Base-by-base conservation (phyloP, 768 basidiomycete genomes). In the Tylopilus rubrobrunneus region DNA sequence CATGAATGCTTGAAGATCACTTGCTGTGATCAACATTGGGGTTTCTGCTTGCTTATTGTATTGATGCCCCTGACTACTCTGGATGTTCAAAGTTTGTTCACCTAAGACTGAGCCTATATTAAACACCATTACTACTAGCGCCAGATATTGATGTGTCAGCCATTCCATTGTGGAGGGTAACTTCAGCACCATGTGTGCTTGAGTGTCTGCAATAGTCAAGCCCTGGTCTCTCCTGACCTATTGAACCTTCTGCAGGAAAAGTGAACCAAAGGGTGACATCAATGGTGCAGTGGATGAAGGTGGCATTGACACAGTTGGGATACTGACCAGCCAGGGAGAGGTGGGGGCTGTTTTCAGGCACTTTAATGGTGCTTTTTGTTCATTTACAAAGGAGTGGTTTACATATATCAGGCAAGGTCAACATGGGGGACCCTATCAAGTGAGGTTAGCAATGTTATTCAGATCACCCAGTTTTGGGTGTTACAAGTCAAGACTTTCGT, bases 151-250 rank as follows among this genome's bases (percentile, higher is more conserved):
- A 83, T 44, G 89, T 79, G 67, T 89, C 84, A 31, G 88, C 83
- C 7, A 84, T 86, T 53, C 86, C 86, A 45, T 84, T 85, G 53
- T 88, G 86, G 34, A 89, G 77, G 10, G 84, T 83, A 45, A 88
- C 78, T 55, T 87, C 84, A 41, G 85, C 72, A 53, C 73, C 71
- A 56, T 79, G 80, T 43, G 75, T 67, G 63, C 71, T 73, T 25
- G 80, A 74, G 57, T 79, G 77, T 55, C 84, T 80, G 61, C 85
- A 82, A 63, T 81, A 87, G 69, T 83, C 83, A 67, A 82, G 86
- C 47, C 86, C 85, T 52, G 80, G 44, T 45, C 82, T 78, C 51
- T 87, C 83, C 55, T 82, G 81, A 40, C 73, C 62, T 48, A 77
- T 67, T 46, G 77, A 53, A 36, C 74, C 73, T 49, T 86, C 84